phyloP scores from a whole-genome alignment of 2,329 filamentous ascomycete species.

The Aspergillus alliaceus region DNA sequence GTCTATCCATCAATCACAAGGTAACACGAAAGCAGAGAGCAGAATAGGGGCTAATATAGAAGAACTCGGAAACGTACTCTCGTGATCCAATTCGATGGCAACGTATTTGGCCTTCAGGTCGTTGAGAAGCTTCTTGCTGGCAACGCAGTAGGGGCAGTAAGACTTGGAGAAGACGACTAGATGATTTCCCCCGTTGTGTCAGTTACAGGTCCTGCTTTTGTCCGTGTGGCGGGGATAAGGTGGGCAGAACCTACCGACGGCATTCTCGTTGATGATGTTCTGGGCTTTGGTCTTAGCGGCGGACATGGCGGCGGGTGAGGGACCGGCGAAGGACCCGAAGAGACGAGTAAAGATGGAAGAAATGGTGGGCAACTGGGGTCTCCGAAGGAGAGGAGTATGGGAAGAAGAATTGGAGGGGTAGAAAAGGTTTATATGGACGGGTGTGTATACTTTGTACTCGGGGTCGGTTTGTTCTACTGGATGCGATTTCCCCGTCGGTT shows the following conservation, averaged over 20 bases:
- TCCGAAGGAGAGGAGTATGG: not conserved
- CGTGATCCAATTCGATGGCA: conserved; percentile 79
- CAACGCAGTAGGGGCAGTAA: conserved; percentile 89
- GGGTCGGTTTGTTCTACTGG: not conserved
- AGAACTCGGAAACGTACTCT: conserved; percentile 68
- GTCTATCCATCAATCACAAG: no score
- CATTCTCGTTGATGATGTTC: conserved; percentile 82
- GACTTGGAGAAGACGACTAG: conserved; percentile 91
- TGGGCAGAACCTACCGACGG: conserved; percentile 65
- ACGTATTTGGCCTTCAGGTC: conserved; percentile 70
- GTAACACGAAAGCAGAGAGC: no score
- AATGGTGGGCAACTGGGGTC: conserved; percentile 46
- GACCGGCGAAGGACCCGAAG: conserved; percentile 60
- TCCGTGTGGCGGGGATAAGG: not conserved
- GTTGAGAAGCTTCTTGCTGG: conserved; percentile 73
- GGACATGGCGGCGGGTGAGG: conserved; percentile 70
- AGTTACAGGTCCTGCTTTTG: not conserved
- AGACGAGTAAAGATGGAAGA: conserved; percentile 70
- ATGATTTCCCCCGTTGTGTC: not conserved
- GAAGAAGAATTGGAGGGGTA: not conserved
- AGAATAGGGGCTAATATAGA: no score
- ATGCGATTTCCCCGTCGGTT: not conserved
- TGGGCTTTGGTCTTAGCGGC: conserved; percentile 81
- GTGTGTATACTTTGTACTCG: not conserved
- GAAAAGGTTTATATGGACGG: not conserved